Conservation (phyloP, 2,329 filamentous ascomycete genomes). For the Stagonosporopsis tanaceti region DNA sequence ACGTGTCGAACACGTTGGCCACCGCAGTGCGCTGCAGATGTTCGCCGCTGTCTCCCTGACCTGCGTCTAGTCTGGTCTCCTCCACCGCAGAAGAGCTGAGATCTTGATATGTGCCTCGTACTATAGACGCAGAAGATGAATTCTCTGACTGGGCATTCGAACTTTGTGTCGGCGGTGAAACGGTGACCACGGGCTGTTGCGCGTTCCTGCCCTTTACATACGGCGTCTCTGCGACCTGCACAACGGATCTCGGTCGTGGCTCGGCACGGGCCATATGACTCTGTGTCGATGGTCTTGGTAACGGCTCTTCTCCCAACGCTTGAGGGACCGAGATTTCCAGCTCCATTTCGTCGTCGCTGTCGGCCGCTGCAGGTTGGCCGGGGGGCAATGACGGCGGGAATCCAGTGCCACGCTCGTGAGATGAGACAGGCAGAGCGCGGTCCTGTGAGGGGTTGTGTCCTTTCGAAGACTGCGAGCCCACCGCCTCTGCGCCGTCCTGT, state of each 20-base stretch:
- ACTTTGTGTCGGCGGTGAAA: constrained; percentile 11
- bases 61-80: constrained; percentile 3
- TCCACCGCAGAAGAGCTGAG: constrained; percentile 6
- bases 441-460: neutral
- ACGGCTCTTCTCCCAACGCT: constrained; percentile 36
- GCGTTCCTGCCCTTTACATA: constrained; percentile 29
- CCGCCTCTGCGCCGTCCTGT: neutral
- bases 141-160: constrained; percentile 28
- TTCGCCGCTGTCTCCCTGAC: neutral
- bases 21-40: neutral
- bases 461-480: neutral
- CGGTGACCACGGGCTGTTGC: constrained; percentile 2
- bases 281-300: neutral
- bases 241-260: constrained; percentile 13
- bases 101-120: constrained; percentile 37
- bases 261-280: neutral
- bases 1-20: too few relatives aligned
- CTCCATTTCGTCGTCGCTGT: constrained; percentile 42
- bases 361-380: constrained; percentile 1
- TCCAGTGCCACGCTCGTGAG: constrained; percentile 19
- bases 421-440: constrained; percentile 14
- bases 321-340: constrained; percentile 40
- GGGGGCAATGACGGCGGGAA: constrained; percentile 32
- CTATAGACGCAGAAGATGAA: constrained; percentile 35
- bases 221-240: constrained; percentile 45